Evolutionary conservation across 768 basidiomycete genomes (phyloP).

Genomic region (Sporobolomyces phaffii): DNA sequence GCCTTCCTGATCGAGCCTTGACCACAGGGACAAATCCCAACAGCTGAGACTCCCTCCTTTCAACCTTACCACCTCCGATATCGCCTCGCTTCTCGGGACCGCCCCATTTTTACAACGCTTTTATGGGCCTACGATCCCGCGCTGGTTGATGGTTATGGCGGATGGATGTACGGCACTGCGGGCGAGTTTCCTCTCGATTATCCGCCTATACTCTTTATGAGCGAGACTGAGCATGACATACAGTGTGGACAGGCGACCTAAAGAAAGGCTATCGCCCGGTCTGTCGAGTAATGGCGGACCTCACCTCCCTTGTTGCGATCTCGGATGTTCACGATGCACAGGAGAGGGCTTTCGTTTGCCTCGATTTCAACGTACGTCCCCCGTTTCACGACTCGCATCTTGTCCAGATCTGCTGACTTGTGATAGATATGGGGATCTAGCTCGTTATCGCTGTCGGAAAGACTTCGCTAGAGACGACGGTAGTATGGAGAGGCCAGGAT

Average conservation of each 20-base stretch:
- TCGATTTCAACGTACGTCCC: constrained; percentile 5
- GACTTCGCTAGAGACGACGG: constrained; percentile 2
- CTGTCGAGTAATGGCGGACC: constrained; percentile 3
- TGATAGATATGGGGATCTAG: too few relatives aligned
- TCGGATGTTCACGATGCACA: not conserved
- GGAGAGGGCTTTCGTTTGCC: not conserved
- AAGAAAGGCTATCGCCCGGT: not conserved
- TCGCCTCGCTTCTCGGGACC: not conserved
- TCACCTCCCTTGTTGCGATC: not conserved
- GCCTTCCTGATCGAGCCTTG: too few relatives aligned
- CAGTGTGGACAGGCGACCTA: not conserved
- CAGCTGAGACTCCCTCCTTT: not conserved
- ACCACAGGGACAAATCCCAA: constrained; percentile 1
- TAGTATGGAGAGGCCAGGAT: constrained; percentile 6
- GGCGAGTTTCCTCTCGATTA: too few relatives aligned
- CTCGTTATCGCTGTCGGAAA: constrained; percentile 13
- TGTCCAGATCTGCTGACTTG: not conserved
- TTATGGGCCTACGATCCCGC: not conserved
- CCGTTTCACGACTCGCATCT: not conserved
- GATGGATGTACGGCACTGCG: constrained; percentile 30
- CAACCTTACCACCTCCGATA: constrained; percentile 21
- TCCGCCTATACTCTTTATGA: too few relatives aligned
- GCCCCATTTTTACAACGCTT: not conserved
- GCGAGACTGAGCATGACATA: too few relatives aligned
- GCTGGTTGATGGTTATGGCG: not conserved